Evolutionary conservation across 331 rosid species (phyloP).

Genomic region (Telfairia occidentalis): DNA sequence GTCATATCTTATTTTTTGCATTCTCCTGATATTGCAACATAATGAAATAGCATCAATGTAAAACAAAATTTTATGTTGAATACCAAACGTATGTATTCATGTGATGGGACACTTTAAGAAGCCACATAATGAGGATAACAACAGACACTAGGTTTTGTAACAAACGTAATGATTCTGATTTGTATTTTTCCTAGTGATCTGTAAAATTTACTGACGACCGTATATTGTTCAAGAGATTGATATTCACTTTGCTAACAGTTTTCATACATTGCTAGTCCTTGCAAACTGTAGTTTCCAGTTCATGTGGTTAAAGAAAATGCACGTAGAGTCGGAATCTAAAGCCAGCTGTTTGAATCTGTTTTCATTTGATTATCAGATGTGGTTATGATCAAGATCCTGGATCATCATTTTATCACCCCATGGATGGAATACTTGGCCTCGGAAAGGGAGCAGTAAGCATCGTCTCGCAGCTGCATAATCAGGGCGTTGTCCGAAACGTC

Average conservation of each 20-base stretch:
- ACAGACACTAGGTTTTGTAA: background rate
- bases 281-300: background rate
- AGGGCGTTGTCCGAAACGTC: slow-evolving; percentile 53
- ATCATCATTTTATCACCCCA: slow-evolving; percentile 50
- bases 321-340: background rate
- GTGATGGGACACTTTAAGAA: background rate
- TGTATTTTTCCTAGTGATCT: background rate
- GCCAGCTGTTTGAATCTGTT: background rate
- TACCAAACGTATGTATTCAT: background rate
- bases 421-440: slow-evolving; percentile 84
- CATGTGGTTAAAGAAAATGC: background rate
- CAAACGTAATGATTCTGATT: background rate
- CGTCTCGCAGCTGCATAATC: slow-evolving; percentile 61
- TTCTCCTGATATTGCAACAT: background rate
- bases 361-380: slow-evolving; percentile 38
- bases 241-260: background rate
- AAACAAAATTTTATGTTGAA: background rate
- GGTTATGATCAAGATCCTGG: slow-evolving; percentile 77
- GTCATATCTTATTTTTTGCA: background rate
- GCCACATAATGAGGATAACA: background rate
- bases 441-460: slow-evolving; percentile 75
- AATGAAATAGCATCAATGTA: background rate
- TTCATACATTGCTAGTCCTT: background rate
- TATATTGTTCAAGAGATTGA: background rate
- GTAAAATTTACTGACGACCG: background rate